Conservation (phyloP, 75 land plant genomes). For the Picea sitchensis region DNA sequence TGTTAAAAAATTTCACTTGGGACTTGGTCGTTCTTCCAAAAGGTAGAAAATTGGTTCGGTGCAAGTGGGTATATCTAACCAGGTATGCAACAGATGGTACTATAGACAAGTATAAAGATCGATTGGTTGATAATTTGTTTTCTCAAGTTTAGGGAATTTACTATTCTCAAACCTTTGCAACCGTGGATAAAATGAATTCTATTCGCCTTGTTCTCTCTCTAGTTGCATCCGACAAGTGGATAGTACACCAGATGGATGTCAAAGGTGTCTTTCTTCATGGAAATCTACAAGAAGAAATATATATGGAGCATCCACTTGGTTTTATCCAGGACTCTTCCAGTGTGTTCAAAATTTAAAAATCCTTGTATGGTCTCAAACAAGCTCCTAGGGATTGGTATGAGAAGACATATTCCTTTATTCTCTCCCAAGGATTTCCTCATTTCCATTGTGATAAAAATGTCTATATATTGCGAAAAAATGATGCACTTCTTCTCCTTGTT, state of each 20-base stretch:
- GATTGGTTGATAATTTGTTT: conserved; percentile 10
- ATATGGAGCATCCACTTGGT: background rate
- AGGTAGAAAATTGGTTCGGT: background rate
- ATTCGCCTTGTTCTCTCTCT: background rate
- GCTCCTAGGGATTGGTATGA: too few species aligned
- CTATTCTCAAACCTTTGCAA: background rate
- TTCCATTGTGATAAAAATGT: too few species aligned
- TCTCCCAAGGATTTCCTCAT: too few species aligned
- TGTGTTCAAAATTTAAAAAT: too few species aligned
- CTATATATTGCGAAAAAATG: too few species aligned
- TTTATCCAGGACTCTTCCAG: background rate
- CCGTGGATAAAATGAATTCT: background rate
- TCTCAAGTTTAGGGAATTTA: background rate
- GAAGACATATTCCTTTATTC: too few species aligned
- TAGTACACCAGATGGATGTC: background rate
- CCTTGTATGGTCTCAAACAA: too few species aligned
- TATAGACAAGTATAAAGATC: conserved; percentile 9
- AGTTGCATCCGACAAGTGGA: background rate
- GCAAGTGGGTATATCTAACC: conserved; percentile 3
- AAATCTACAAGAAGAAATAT: background rate
- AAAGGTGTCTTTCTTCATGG: background rate
- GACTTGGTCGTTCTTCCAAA: background rate
- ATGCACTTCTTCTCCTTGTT: too few species aligned
- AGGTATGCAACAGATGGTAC: conserved; percentile 8
- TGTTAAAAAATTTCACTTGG: conserved; percentile 7